Conservation (phyloP, 2,329 filamentous ascomycete genomes). For the Fusarium ramigenum region DNA sequence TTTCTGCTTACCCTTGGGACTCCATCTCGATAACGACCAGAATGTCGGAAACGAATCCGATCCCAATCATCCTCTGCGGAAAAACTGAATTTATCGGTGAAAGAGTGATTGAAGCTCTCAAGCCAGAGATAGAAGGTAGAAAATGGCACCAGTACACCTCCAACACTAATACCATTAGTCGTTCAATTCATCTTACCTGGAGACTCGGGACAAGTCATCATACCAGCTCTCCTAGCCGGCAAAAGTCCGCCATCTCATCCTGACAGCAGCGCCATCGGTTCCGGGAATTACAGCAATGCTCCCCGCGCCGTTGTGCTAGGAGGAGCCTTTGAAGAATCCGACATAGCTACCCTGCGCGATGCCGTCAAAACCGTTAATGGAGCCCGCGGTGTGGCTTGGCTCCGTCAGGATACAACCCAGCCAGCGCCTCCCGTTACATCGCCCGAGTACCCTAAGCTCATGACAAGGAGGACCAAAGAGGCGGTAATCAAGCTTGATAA, state of each 20-base stretch:
- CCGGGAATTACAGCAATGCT: neutral
- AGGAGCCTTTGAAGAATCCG: conserved; percentile 12
- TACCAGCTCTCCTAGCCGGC: neutral
- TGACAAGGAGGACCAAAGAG: conserved; percentile 24
- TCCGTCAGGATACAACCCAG: conserved; percentile 10
- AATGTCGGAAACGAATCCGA: neutral
- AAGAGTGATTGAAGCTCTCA: conserved; percentile 12
- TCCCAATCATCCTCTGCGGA: conserved; percentile 27
- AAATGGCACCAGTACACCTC: rapidly evolving
- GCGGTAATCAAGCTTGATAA: conserved; percentile 7
- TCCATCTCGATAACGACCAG: neutral
- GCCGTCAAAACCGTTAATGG: neutral
- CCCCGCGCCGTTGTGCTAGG: conserved; percentile 13
- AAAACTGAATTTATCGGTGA: conserved; percentile 21
- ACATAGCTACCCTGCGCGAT: neutral
- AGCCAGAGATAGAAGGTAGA: conserved; percentile 26
- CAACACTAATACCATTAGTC: neutral
- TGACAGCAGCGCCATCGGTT: conserved; percentile 6
- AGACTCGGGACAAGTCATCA: conserved; percentile 14
- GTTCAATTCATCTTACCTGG: conserved; percentile 25
- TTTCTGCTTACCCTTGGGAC: neutral
- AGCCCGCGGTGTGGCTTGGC: conserved; percentile 5
- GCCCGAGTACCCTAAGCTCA: conserved; percentile 16
- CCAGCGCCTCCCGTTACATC: conserved; percentile 16
- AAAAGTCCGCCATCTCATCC: neutral